Evolutionary conservation across 2,329 filamentous ascomycete genomes (phyloP).

Genomic region (Dothiorella sarmentorum): DNA sequence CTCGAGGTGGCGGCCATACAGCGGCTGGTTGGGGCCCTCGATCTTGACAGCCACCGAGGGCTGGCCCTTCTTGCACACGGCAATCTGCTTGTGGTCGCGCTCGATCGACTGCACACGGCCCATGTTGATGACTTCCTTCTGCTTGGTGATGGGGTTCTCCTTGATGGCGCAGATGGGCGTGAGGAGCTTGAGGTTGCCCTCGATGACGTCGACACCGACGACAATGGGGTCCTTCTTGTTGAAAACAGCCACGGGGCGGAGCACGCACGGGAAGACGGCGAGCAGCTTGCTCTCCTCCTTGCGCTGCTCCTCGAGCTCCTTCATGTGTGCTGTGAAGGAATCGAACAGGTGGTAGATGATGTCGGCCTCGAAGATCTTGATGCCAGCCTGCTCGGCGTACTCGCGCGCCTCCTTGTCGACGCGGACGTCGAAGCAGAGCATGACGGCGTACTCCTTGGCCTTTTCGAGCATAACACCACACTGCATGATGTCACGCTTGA

Average conservation of each 20-base stretch:
- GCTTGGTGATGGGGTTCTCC: conserved; percentile 71
- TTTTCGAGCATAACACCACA: conserved; percentile 95
- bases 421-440: conserved; percentile 99
- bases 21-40: conserved; percentile 86
- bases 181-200: conserved; percentile 79
- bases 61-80: conserved; percentile 89
- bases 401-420: conserved; percentile 92
- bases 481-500: conserved; percentile 96
- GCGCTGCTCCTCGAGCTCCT: conserved; percentile 77
- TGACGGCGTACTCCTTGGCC: conserved; percentile 90
- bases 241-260: conserved; percentile 88
- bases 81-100: conserved; percentile 93
- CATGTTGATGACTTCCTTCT: conserved; percentile 78
- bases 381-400: conserved; percentile 88
- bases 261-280: conserved; percentile 94
- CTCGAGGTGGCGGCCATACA: conserved; percentile 92
- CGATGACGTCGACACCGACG: conserved; percentile 90
- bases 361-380: conserved; percentile 97
- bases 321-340: conserved; percentile 93
- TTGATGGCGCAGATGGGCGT: conserved; percentile 89
- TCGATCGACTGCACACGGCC: conserved; percentile 97
- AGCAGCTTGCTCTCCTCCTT: conserved; percentile 95
- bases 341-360: conserved; percentile 99
- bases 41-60: conserved; percentile 99
- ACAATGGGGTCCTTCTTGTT: conserved; percentile 98